Conservation (phyloP, 257 asterid species). For the Misopates orontium region DNA sequence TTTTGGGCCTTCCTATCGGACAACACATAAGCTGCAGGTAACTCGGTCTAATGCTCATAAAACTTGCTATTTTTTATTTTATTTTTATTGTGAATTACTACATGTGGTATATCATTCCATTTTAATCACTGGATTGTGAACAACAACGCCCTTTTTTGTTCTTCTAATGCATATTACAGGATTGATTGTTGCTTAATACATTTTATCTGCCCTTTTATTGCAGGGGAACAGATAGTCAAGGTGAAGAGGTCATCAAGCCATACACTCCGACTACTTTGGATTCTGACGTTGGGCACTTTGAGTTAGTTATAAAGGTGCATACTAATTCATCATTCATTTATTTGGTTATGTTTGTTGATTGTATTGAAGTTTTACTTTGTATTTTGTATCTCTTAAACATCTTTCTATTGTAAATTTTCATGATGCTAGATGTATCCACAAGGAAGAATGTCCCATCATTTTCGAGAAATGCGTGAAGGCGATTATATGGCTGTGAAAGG, state of each 20-base stretch:
- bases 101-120: not conserved
- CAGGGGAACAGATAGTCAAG: slow-evolving; percentile 95
- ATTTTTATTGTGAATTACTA: too few relatives aligned
- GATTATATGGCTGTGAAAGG: slow-evolving; percentile 91
- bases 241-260: slow-evolving; percentile 93
- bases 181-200: too few relatives aligned
- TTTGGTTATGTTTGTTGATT: slow-evolving; percentile 15
- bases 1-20: slow-evolving; percentile 87
- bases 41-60: too few relatives aligned
- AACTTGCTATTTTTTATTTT: not conserved
- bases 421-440: slow-evolving; percentile 88
- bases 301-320: slow-evolving; percentile 86
- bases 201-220: slow-evolving; percentile 2
- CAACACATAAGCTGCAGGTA: slow-evolving; percentile 93
- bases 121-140: slow-evolving; percentile 6
- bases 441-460: slow-evolving; percentile 99
- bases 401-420: not conserved
- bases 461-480: slow-evolving; percentile 87
- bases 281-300: slow-evolving; percentile 90
- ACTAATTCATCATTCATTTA: not conserved
- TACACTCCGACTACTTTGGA: slow-evolving; percentile 98
- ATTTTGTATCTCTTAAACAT: too few relatives aligned
- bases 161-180: too few relatives aligned
- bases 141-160: too few relatives aligned
- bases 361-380: not conserved